phyloP scores from a whole-genome alignment of 345 rosid genomes.

The Zanthoxylum bungeanum region DNA sequence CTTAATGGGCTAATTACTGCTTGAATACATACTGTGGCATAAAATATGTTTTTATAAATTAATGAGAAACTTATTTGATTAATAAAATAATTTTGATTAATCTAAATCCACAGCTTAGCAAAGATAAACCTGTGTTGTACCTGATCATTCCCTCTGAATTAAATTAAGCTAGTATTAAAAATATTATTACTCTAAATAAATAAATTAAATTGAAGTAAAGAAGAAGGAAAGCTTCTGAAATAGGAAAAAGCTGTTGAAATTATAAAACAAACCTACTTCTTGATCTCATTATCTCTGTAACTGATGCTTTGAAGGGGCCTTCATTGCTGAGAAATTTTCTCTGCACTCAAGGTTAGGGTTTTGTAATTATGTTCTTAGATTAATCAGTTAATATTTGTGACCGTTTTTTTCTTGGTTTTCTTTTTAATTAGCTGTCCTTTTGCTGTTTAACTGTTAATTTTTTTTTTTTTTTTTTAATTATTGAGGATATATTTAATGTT shows the following conservation, averaged over 20 bases:
- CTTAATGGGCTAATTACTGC: too few species aligned
- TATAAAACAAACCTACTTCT: not conserved
- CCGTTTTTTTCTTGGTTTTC: not conserved
- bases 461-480: not conserved
- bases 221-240: not conserved
- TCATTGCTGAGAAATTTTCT: not conserved
- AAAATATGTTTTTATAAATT: too few species aligned
- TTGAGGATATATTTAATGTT: not conserved
- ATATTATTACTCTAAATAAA: too few species aligned
- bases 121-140: too few species aligned
- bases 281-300: not conserved
- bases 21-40: too few species aligned
- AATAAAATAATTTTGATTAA: too few species aligned
- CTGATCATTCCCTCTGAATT: too few species aligned
- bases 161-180: too few species aligned
- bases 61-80: too few species aligned
- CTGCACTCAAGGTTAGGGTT: not conserved
- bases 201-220: not conserved
- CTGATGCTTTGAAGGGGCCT: not conserved
- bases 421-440: not conserved
- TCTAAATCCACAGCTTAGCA: too few species aligned
- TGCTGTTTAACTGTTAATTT: not conserved
- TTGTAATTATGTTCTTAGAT: not conserved
- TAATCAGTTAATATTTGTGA: not conserved
- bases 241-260: not conserved